Base-by-base conservation (phyloP, 768 basidiomycete species). In the Auricularia auricula-judae region DNA sequence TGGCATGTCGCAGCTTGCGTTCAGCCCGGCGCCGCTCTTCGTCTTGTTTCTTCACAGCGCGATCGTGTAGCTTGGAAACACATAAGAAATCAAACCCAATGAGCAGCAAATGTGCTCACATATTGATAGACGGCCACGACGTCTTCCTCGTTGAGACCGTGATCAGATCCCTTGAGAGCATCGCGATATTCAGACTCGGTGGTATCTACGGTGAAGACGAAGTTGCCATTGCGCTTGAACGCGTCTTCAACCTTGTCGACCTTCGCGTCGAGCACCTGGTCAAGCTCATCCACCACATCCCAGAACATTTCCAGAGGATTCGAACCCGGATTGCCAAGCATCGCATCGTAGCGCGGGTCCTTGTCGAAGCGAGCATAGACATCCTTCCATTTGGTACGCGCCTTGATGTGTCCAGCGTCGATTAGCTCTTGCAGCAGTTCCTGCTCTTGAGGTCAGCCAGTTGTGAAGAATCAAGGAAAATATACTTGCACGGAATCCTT, bases 251-350 rank as follows among this genome's bases (percentile, higher is more conserved):
- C 84, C 36, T 83, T 70, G n/a, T 80, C 80, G 18, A 91, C 86
- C 71, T 91, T 91, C 21, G 81, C 81, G 66, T 94, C 93, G 18
- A 96, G 82, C 67, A 86, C 82, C 71, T 94, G 91, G 71, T 93
- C 94, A 2, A 97, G 81, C 51, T 79, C 80, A 74, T 99, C 97
- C 56, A 97, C 88, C 10, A 82, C 73, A 74, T 98, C 96, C 93
- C 94, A 97, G 76, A 97, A 98, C 3, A 98, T 82, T 70, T 99
- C 97, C 36, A 99, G 81, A 1, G 96, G 95, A 68, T 91, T 94
- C 1, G 93, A 96, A 14, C 97, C 97, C 7, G 91, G 91, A 69
- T 89, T 91, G 16, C 97, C 96, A 18, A 98, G 85, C 75, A 98
- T 85, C 66, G 83, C 80, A 53, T 88, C 79, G 76, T 98, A 99